Conservation (phyloP, 2,329 filamentous ascomycete species). For the Claviceps maximensis region DNA sequence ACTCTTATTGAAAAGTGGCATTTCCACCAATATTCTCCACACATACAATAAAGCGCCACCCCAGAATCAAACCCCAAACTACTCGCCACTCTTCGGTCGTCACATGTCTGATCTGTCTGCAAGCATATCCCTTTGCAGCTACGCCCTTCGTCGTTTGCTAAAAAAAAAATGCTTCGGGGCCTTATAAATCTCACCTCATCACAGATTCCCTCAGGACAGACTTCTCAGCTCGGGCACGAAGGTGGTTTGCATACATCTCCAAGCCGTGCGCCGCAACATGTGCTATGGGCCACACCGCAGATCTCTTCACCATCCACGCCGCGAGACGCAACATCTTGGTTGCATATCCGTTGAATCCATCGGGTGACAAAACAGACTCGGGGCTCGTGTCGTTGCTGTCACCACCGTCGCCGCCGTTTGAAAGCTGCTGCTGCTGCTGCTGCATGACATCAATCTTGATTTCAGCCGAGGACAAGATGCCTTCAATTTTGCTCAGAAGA, state of each 20-base stretch:
- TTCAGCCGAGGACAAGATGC: conserved; percentile 65
- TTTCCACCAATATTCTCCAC: too few species aligned
- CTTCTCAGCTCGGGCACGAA: conserved; percentile 38
- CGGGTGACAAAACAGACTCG: conserved; percentile 39
- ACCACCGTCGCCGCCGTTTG: too few species aligned
- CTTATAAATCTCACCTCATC: too few species aligned
- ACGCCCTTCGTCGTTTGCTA: too few species aligned
- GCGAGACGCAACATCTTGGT: conserved; percentile 75
- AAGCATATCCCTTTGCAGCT: too few species aligned
- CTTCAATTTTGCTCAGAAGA: conserved; percentile 67
- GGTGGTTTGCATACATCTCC: conserved; percentile 39
- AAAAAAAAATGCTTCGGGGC: not conserved
- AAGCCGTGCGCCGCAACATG: conserved; percentile 42
- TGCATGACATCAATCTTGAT: conserved; percentile 52
- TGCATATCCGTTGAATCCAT: conserved; percentile 61
- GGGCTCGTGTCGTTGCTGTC: conserved; percentile 38
- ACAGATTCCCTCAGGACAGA: conserved; percentile 25
- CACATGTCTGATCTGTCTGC: too few species aligned
- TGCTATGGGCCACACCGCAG: conserved; percentile 73
- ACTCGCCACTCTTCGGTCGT: too few species aligned
- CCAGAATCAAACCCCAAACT: too few species aligned
- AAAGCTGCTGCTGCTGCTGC: conserved; percentile 27
- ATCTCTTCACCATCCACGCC: conserved; percentile 76
- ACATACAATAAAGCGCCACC: too few species aligned
- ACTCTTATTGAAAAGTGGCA: too few species aligned